Conservation (phyloP, 2,329 filamentous ascomycete species). For the Aureobasidium lini region DNA sequence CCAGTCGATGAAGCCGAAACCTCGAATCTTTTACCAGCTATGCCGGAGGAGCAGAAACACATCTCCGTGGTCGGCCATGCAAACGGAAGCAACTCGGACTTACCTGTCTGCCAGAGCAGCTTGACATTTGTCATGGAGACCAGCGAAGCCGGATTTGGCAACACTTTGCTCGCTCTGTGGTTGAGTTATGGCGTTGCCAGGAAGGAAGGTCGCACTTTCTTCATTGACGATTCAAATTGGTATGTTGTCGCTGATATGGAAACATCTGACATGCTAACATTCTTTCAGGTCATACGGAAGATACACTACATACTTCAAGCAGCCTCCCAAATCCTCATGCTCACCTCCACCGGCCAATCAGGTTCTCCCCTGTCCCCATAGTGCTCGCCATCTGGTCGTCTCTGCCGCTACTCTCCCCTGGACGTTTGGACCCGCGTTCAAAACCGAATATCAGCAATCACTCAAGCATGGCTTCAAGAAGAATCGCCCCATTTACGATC, state of each 20-base stretch:
- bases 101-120: slow-evolving; percentile 54
- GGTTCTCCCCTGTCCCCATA: slow-evolving; percentile 71
- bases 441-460: slow-evolving; percentile 10
- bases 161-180: slow-evolving; percentile 72
- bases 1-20: slow-evolving; percentile 66
- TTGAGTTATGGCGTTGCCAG: slow-evolving; percentile 73
- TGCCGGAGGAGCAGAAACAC: slow-evolving; percentile 25
- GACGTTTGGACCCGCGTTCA: slow-evolving; percentile 55
- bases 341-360: slow-evolving; percentile 64
- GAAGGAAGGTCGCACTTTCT: slow-evolving; percentile 67
- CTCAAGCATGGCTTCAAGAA: slow-evolving; percentile 29
- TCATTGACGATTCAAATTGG: slow-evolving; percentile 77
- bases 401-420: slow-evolving; percentile 59
- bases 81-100: slow-evolving; percentile 10
- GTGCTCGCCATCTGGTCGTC: slow-evolving; percentile 66
- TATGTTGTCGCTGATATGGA: not conserved
- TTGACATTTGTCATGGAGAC: slow-evolving; percentile 74
- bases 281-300: slow-evolving; percentile 56
- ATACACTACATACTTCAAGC: slow-evolving; percentile 64
- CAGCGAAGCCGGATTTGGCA: slow-evolving; percentile 67
- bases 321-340: slow-evolving; percentile 59
- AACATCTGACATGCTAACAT: not conserved
- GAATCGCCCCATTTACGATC: slow-evolving; percentile 54
- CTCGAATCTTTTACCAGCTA: slow-evolving; percentile 51
- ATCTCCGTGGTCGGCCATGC: slow-evolving; percentile 17